Evolutionary conservation across 2,329 filamentous ascomycete genomes (phyloP).

Genomic region (Pseudogymnoascus sp.): DNA sequence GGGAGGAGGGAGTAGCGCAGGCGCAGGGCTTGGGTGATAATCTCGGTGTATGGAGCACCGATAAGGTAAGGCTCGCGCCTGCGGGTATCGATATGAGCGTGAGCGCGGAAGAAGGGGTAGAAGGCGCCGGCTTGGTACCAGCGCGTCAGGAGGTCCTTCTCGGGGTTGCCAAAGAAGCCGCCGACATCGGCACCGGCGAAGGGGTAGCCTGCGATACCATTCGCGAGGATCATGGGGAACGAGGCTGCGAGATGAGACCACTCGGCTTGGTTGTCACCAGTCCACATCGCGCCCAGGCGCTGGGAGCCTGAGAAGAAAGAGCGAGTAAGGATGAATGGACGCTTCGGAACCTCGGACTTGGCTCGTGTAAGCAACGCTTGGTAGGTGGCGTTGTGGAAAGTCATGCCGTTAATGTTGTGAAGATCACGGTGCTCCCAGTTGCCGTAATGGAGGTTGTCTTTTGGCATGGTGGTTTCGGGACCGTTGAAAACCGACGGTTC

Average conservation of each 20-base stretch:
- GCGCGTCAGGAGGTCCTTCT: conserved; percentile 79
- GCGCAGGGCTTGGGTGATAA: conserved; percentile 80
- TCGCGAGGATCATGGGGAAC: conserved; percentile 87
- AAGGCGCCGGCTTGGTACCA: conserved; percentile 98
- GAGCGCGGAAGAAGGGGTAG: conserved; percentile 96
- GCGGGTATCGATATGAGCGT: conserved; percentile 93
- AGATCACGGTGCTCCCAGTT: conserved; percentile 96
- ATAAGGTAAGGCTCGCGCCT: conserved; percentile 87
- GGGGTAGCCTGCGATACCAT: conserved; percentile 87
- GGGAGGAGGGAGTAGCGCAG: conserved; percentile 85
- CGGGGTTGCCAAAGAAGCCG: conserved; percentile 95
- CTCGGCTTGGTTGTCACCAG: conserved; percentile 88
- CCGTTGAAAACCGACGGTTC: conserved; percentile 98
- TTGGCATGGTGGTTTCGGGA: conserved; percentile 96
- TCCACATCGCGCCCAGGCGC: conserved; percentile 93
- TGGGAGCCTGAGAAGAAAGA: conserved; percentile 90
- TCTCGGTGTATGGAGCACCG: conserved; percentile 74
- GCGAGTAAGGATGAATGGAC: conserved; percentile 88
- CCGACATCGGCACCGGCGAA: conserved; percentile 94
- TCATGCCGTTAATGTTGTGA: conserved; percentile 93
- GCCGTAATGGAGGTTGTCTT: conserved; percentile 87
- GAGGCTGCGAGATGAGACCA: conserved; percentile 88
- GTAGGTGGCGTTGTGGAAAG: conserved; percentile 90
- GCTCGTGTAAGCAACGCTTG: conserved; percentile 77
- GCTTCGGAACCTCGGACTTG: conserved; percentile 66